A percentile compares a stretch with the other conserved stretches of the same genome.
Conservation (phyloP, 2,329 filamentous ascomycete genomes). For the Fusarium vanettenii region DNA sequence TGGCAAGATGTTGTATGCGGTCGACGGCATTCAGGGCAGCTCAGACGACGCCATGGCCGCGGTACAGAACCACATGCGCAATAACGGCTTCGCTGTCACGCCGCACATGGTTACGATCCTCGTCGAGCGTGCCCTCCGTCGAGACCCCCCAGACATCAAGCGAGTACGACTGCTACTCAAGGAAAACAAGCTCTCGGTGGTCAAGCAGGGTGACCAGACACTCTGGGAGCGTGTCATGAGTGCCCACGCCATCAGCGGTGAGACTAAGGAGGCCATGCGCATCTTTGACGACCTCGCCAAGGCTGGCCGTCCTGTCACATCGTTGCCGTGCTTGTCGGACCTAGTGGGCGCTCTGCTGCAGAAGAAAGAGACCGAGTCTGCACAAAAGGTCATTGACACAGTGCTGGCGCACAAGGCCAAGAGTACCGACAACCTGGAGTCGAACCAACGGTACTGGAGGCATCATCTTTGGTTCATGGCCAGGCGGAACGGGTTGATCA, state of each 20-base stretch:
- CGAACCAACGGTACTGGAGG: constrained; percentile 54
- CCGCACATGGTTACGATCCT: constrained; percentile 81
- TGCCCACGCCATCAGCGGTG: constrained; percentile 69
- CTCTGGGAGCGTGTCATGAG: constrained; percentile 79
- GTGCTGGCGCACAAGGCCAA: constrained; percentile 45
- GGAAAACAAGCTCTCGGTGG: constrained; percentile 59
- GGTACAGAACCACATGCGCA: constrained; percentile 72
- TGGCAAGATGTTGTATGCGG: constrained; percentile 73
- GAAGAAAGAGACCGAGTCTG: constrained; percentile 40
- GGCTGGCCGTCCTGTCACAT: constrained; percentile 53
- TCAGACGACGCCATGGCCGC: constrained; percentile 64
- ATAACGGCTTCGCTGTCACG: constrained; percentile 63
- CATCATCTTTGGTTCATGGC: constrained; percentile 65
- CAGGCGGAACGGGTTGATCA: constrained; percentile 53
- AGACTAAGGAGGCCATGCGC: constrained; percentile 60
- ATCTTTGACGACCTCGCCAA: constrained; percentile 60
- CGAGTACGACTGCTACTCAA: constrained; percentile 71
- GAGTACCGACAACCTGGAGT: constrained; percentile 25
- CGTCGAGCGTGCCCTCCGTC: constrained; percentile 73
- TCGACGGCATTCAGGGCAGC: constrained; percentile 50
- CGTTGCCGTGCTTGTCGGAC: constrained; percentile 56
- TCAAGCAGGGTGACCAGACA: constrained; percentile 63
- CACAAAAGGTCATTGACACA: constrained; percentile 47
- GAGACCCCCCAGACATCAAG: constrained; percentile 66
- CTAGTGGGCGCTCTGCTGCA: constrained; percentile 53